Percentiles rank a stretch among this genome's conserved stretches.
phyloP scores from a whole-genome alignment of 345 rosid genomes.

The Sisymbrium altissimum region DNA sequence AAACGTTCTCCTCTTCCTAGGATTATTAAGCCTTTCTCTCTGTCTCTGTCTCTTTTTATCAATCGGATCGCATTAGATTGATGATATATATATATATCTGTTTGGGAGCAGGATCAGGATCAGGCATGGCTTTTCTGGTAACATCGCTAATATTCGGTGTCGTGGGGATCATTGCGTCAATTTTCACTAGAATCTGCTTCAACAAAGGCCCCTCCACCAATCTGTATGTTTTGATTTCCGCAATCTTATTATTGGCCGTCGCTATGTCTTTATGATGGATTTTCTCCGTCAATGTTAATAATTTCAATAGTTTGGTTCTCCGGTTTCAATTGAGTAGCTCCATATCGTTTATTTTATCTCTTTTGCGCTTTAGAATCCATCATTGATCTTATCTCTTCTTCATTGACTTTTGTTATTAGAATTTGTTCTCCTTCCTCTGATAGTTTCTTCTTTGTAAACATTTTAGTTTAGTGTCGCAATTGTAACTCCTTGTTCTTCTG shows the following conservation, averaged over 20 bases:
- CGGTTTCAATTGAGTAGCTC: not conserved
- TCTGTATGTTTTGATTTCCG: conserved; percentile 54
- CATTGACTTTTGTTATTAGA: conserved; percentile 11
- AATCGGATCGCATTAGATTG: too few relatives aligned
- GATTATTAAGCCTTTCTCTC: not conserved
- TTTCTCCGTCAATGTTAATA: not conserved
- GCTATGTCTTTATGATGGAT: not conserved
- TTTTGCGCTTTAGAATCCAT: not conserved
- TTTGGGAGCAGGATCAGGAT: conserved; percentile 14
- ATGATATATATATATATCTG: too few relatives aligned
- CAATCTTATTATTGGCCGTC: not conserved
- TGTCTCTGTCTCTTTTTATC: too few relatives aligned
- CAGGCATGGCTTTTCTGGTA: conserved; percentile 77
- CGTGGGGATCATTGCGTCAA: conserved; percentile 71
- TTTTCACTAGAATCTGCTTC: conserved; percentile 89
- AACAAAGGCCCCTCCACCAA: conserved; percentile 87
- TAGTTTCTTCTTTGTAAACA: not conserved
- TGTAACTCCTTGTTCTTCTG: not conserved
- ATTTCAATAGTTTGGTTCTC: not conserved
- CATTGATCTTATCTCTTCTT: not conserved
- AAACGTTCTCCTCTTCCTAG: not conserved
- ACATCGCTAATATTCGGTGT: conserved; percentile 77
- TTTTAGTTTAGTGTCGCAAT: not conserved
- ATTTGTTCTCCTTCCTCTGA: not conserved
- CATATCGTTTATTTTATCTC: not conserved